A percentile compares a stretch with the other conserved stretches of the same genome.
Evolutionary conservation across 139 green algal genomes (phyloP).

Genomic region (Micractinium sp.): DNA sequence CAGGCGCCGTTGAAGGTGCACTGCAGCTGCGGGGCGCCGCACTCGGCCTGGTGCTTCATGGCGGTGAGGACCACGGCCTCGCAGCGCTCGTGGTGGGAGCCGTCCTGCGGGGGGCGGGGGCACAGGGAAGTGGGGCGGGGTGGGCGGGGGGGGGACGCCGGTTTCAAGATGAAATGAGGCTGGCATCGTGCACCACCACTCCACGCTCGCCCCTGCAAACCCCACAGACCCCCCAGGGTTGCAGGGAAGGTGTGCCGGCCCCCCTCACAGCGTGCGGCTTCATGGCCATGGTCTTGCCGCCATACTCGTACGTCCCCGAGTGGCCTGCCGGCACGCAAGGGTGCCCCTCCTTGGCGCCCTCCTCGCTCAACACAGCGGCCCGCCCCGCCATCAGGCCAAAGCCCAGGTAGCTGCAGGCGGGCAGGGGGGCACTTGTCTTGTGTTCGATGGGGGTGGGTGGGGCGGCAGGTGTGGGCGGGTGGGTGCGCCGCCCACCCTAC

Average conservation of each 20-base stretch:
- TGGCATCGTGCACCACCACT: neutral
- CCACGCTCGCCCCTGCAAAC: no score
- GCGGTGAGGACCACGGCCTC: conserved; percentile 39
- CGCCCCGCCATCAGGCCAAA: conserved; percentile 97
- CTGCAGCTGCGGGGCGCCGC: conserved; percentile 67
- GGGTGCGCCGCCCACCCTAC: neutral
- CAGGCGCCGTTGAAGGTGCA: conserved; percentile 96
- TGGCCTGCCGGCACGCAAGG: conserved; percentile 79
- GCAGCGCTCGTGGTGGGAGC: conserved; percentile 42
- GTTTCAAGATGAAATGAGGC: neutral
- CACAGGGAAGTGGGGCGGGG: neutral
- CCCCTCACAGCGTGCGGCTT: neutral
- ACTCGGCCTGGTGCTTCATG: conserved; percentile 52
- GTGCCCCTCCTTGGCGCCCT: conserved; percentile 55
- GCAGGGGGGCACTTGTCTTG: neutral
- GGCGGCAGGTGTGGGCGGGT: neutral
- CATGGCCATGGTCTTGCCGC: conserved; percentile 53
- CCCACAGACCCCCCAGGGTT: no score
- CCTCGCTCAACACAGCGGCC: conserved; percentile 80
- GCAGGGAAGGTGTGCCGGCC: no score
- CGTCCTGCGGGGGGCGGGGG: neutral
- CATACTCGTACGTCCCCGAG: conserved; percentile 65
- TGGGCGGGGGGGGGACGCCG: neutral
- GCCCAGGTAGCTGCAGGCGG: conserved; percentile 86
- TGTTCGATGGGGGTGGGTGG: neutral